Base-by-base conservation (phyloP, 371 early-diverging fungal species). In the Mortierella sp. region DNA sequence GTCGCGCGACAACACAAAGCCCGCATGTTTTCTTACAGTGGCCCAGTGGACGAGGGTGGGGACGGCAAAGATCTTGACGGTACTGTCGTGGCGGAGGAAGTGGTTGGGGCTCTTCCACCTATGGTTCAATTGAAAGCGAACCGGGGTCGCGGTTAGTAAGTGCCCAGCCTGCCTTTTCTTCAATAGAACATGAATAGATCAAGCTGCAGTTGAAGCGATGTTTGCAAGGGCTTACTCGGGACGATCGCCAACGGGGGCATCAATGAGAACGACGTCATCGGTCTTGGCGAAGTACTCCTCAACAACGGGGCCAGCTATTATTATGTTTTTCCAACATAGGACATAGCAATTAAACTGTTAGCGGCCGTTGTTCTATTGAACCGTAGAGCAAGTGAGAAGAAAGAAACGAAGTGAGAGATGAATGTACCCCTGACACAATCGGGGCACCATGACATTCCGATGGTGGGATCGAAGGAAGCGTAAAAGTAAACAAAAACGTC, bases 381-480 rank as follows among this genome's bases (percentile, higher is more conserved):
- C n/a, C 24, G 50, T 24, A 3, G 6, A 37, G 57, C 26, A 13
- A 44, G 14, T n/a, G 21, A 37, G 24, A 51, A 31, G 9, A 14
- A 59, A 44, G 10, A 54, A 44, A 16, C 5, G 64, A 34, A 43
- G n/a, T 43, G 59, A 24, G 46, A 43, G 54, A 53, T 26, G 59
- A 59, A 43, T 53, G 50, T 86, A 86, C 88, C 81, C 16, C 54
- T 75, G 55, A 86, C 91, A 76, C 92, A 92, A 80, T 92, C 92
- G 54, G 92, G 92, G 82, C 93, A 93, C 93, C 93, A 93, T 28
- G 91, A 91, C 86, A 90, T 88, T 54, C 89, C 87, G 16, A 91
- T 91, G 70, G 69, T 75, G 57, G 86, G 83, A 75, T 86, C 86
- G 28, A 54, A 76, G 21, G 81, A 81, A 21, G 81, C 86, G 43